Base-by-base conservation (phyloP, 1,284 basidiomycete species). In the Waitea zeae region DNA sequence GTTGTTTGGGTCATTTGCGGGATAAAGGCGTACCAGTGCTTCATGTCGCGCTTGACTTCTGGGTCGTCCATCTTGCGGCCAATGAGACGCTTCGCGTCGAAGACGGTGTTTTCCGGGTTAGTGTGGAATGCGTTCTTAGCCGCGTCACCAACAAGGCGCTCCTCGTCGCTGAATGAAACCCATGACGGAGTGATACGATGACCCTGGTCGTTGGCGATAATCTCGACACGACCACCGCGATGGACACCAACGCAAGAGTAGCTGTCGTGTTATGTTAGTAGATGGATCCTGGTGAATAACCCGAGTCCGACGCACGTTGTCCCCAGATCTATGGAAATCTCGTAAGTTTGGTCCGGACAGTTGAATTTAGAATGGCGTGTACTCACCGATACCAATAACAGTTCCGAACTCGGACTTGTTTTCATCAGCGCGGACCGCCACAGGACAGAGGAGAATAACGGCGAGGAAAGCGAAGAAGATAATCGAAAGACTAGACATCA, bases 21-120 rank as follows among this genome's bases (percentile, higher is more conserved):
- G 3, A 9, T 24, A 40, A 34, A 53, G 47, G 54, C 59, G 4
- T 46, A 61, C 65, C 80, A 88, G 61, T 89, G 84, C 63, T 82
- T 90, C 48, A 80, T 68, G 51, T 90, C 84, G 30, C 73, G 70
- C 56, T 78, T 63, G 41, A 89, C 63, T 42, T 89, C 86, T 9
- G 61, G 55, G 49, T 92, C 86, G 37, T 79, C 70, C 48, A 76
- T 70, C 53, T 83, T 84, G 50, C 86, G 84, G 47, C 86, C 83
- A 53, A 97, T 93, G 42, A 97, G 73, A 63, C 92, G 90, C 58
- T 97, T 97, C 41, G 90, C 89, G 58, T 96, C 92, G 52, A 96
- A 97, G 46, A 95, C 81, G 7, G 92, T 97, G 63, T 96, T 96
- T 54, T 75, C 59, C 17, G 92, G 89, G 62, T 93, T 93, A 12